Evolutionary conservation across 176 grass and related monocot species (phyloP), one percentile per base, ranked within the genome.

Genomic region (Bonia amplexicaulis): DNA sequence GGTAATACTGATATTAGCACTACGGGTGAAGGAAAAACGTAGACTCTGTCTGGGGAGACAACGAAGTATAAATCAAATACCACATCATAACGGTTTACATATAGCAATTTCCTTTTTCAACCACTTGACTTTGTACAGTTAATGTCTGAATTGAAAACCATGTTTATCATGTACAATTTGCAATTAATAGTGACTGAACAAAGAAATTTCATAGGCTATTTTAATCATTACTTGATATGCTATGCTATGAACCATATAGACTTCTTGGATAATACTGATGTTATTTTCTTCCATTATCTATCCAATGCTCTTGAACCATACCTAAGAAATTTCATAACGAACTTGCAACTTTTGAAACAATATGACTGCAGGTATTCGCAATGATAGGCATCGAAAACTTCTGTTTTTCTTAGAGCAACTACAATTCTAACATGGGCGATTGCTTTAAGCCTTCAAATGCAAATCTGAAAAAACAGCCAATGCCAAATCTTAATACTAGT

Each of bases 181-280:
- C 19, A 64, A 82, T 55, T 45, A 48, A 52, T 78, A 53, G 73
- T n/a, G 5, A 53, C 45, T 49, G 44, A 83, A 71, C 29, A 82
- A 22, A 46, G 10, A 52, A 47, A 66, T 8, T 44, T 12, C 22
- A 71, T 66, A 79, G 45, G 13, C 12, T 55, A 20, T 60, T 78
- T 37, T 58, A 23, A 57, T 80, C 29, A 80, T 26, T 69, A 80
- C 39, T 49, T 42, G 0, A 27, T 66, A 66, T 74, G 20, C 27
- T 74, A 44, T 9, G 2, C 31, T 27, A 74, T 80, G 13, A 73
- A 80, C 13, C 13, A 29, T 27, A 73, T 40, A 29, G 11, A 31
- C 7, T 40, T 67, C 52, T 5, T n/a, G 9, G 52, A 45, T 11
- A 14, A 65, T 71, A 77, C n/a, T 52, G 25, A 39, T 27, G 14